Evolutionary conservation across 2,329 filamentous ascomycete genomes (phyloP).

Genomic region (Neobulgaria alba): DNA sequence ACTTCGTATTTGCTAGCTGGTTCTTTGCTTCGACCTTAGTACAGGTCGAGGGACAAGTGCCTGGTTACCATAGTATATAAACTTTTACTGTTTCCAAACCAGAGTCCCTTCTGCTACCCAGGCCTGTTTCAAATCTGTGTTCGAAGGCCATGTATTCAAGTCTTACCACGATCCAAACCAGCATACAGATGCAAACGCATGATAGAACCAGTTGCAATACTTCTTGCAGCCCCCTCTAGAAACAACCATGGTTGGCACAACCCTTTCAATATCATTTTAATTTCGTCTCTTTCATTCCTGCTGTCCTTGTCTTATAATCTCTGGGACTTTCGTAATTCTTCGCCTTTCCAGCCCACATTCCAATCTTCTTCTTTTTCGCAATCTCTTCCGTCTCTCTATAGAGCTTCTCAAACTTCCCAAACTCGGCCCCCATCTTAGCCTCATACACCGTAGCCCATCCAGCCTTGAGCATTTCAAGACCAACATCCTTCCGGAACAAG

Average conservation of each 20-base stretch:
- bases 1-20: no score
- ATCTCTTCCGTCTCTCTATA: slow-evolving; percentile 59
- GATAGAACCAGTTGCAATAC: no score
- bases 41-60: no score
- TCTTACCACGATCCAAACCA: no score
- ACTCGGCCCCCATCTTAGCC: slow-evolving; percentile 82
- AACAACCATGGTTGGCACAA: neutral
- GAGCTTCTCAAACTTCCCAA: slow-evolving; percentile 58
- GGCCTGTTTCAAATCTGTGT: no score
- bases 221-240: no score
- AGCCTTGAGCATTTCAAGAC: slow-evolving; percentile 76
- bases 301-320: slow-evolving; percentile 65
- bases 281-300: slow-evolving; percentile 27
- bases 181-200: no score
- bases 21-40: no score
- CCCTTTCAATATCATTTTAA: slow-evolving; percentile 8
- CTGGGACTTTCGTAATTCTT: slow-evolving; percentile 71
- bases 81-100: no score
- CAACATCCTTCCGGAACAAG: slow-evolving; percentile 67
- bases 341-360: slow-evolving; percentile 66
- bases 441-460: slow-evolving; percentile 91
- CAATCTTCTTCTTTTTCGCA: slow-evolving; percentile 56
- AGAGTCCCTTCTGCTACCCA: no score
- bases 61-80: no score
- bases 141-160: no score